Conservation (phyloP, 1,284 basidiomycete species). For the Puccinia coronata region DNA sequence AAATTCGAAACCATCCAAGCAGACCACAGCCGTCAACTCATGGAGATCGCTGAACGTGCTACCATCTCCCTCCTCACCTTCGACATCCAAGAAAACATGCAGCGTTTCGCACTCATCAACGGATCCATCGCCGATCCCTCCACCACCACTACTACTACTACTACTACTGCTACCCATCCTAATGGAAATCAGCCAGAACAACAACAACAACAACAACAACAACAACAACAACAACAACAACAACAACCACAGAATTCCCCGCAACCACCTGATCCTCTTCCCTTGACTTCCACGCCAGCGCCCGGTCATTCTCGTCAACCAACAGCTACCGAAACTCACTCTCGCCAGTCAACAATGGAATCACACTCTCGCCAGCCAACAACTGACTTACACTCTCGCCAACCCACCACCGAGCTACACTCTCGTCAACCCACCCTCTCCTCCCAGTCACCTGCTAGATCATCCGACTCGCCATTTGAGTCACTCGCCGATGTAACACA, state of each 20-base stretch:
- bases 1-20: constrained; percentile 31
- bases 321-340: not conserved
- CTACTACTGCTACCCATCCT: not conserved
- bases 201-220: too few relatives aligned
- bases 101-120: constrained; percentile 21
- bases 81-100: constrained; percentile 15
- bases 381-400: not conserved
- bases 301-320: not conserved
- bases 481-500: not conserved
- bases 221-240: too few relatives aligned
- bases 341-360: not conserved
- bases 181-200: too few relatives aligned
- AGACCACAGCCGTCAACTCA: constrained; percentile 16
- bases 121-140: not conserved
- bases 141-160: not conserved
- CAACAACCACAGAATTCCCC: not conserved
- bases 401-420: not conserved
- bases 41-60: constrained; percentile 16
- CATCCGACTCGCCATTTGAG: not conserved
- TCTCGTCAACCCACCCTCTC: constrained; percentile 1
- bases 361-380: not conserved
- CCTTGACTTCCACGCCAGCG: not conserved
- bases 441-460: not conserved
- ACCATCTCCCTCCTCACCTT: constrained; percentile 6
- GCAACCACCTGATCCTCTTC: too few relatives aligned